These are phyloP conservation scores for Geoglossum glabrum DNA, from an alignment of 495 filamentous ascomycete species.

Conservation along the genomic window DNA sequence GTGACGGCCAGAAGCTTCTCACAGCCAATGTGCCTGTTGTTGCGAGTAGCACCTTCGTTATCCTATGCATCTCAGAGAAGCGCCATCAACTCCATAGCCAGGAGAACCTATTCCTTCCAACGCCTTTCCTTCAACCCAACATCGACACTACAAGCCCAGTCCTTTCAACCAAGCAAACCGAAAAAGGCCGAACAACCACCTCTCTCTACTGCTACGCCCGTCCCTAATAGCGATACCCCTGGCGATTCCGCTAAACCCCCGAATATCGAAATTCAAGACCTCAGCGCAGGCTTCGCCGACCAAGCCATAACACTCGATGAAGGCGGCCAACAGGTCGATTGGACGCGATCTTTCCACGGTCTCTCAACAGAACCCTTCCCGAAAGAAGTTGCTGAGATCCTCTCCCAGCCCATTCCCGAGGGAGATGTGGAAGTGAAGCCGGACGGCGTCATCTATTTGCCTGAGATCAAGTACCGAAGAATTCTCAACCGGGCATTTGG, in stretches of 20 bases:
- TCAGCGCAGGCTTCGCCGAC: constrained; percentile 35
- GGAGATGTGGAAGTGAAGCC: constrained; percentile 90
- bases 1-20: background rate
- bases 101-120: background rate
- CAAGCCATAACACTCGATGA: constrained; percentile 26
- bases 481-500: constrained; percentile 87
- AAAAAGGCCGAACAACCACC: constrained; percentile 8
- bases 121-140: background rate
- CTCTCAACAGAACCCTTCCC: constrained; percentile 57
- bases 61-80: background rate
- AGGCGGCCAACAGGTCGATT: constrained; percentile 47
- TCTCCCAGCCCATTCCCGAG: constrained; percentile 43
- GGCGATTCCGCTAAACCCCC: background rate
- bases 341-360: constrained; percentile 84
- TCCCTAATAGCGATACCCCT: background rate
- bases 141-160: background rate
- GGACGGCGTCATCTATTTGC: constrained; percentile 88
- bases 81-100: background rate
- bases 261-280: constrained; percentile 13
- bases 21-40: background rate
- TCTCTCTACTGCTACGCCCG: constrained; percentile 4
- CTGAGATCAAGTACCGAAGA: constrained; percentile 93
- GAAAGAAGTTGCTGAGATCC: constrained; percentile 48
- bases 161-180: background rate
- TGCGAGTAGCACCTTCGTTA: background rate